Evolutionary conservation across 2,329 filamentous ascomycete species (phyloP), one percentile per base, ranked within the genome.

Genomic region (Fusarium sp.): DNA sequence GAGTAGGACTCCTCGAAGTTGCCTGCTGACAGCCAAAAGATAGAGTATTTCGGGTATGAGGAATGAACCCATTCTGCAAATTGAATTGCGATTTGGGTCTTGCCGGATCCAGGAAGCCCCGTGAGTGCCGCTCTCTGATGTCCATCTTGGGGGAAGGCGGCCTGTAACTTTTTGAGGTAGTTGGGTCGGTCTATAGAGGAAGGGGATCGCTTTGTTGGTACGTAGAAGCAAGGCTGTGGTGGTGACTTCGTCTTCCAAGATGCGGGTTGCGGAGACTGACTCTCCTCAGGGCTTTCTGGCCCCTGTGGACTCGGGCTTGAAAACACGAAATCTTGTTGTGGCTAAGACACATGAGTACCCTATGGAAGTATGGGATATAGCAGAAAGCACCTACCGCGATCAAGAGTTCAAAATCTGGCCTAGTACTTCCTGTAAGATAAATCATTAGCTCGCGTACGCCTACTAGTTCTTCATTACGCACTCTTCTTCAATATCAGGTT

Each of bases 391-490:
- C 0, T 26, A 52, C 48, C 33, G 33, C 5, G 11, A 52, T 52
- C 7, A 6, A 0, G 0, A 24, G 33, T 6, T 52, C 33, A 22
- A 52, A 38, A 7, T 26, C 35, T 5, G 4, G 33, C 5, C 49
- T 7, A 6, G 49, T 7, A 24, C 3, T 12, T 1, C 9, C 36
- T 38, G 3, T 0, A 20, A 18, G 3, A 4, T 0, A 12, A 38
- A 12, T 38, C 0, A 38, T 38, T 12, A 38, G 36, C 18, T 38
- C 17, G 2, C 4, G 9, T 10, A 38, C 4, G 3, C 10, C 17
- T 5, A 18, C 26, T 17, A 17, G 17, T 38, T 18, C 10, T 38
- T 4, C 1, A 20, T 1, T 22, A 15, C 49, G 15, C 12, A 54
- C 51, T 54, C 13, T 31, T 28, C 51, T 54, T 54, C 14, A 28